Base-by-base conservation (phyloP, 164 flowering plant genomes). In the Liquidambar formosana region DNA sequence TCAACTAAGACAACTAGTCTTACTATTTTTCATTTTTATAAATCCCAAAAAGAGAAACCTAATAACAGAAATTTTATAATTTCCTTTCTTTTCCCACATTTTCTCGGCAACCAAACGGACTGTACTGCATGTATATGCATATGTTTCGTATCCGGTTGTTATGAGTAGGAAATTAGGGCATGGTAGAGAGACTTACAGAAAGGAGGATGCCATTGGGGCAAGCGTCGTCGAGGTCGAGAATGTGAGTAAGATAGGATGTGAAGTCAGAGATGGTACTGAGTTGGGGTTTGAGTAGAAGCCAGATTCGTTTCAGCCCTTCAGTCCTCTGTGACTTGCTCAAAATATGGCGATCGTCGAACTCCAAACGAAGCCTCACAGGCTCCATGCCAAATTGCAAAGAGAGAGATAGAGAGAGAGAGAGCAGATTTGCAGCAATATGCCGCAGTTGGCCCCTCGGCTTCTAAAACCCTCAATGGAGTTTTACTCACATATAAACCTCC, bases 181-280 rank as follows among this genome's bases (percentile, higher is more conserved):
- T n/a, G n/a, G n/a, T n/a, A 48, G 53, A 43, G 56, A 43, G 41
- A 69, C 69, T 71, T 88, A 94, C 98, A 56, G 82, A 88, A 71
- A 94, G 89, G 63, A 81, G 46, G 65, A 94, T 69, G 72, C 92
- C 94, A 74, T 83, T 43, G 48, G 93, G 94, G 77, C 92, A 89
- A 67, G 86, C 25, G 2, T 78, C 56, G 1, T 70, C 65, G 61
- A 94, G 89, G 25, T 78, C 46, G 72, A 90, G 90, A 26, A 67
- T 54, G 74, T 62, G 74, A 66, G 78, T 66, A 58, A 94, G 47
- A 61, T 88, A 64, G 26, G 79, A 60, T 26, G 84, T 57, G 59
- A 94, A 72, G 38, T 86, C 86, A 14, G 84, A 82, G 69, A 94
- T 71, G 82, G 89, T 81, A 45, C 68, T 58, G 46, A 61, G 70